Percentiles rank a stretch among this genome's conserved stretches.
These are phyloP conservation scores for Jaapia argillacea DNA, from an alignment of 768 basidiomycete genomes.

Conservation along the genomic window DNA sequence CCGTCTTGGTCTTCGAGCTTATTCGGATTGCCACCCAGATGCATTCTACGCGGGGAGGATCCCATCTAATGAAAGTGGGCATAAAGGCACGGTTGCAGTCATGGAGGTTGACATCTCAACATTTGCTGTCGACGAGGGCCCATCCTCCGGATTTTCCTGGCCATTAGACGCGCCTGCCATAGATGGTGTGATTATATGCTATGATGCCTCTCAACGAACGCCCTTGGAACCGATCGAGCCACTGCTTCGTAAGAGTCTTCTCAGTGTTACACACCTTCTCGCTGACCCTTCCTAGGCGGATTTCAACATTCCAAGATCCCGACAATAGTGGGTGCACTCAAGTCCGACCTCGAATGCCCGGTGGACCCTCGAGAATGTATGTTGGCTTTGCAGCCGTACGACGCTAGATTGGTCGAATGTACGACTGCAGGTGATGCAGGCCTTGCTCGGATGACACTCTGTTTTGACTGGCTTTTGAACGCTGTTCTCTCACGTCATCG, in stretches of 20 bases:
- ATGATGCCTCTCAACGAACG: slow-evolving; percentile 53
- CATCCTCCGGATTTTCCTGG: slow-evolving; percentile 28
- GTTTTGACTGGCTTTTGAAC: slow-evolving; percentile 66
- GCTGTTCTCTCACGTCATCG: slow-evolving; percentile 23
- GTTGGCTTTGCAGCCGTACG: slow-evolving; percentile 45
- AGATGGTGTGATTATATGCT: slow-evolving; percentile 81
- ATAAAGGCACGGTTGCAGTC: slow-evolving; percentile 15
- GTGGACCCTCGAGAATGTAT: slow-evolving; percentile 49
- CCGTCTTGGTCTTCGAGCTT: background rate
- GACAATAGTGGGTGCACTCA: slow-evolving; percentile 77
- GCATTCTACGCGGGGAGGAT: slow-evolving; percentile 29
- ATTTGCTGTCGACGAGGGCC: slow-evolving; percentile 8
- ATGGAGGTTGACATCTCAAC: slow-evolving; percentile 18
- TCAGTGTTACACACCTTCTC: background rate
- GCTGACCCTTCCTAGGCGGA: slow-evolving; percentile 31
- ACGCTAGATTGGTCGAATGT: slow-evolving; percentile 74
- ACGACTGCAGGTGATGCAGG: slow-evolving; percentile 44
- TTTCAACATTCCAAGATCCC: slow-evolving; percentile 50
- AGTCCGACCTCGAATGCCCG: slow-evolving; percentile 56
- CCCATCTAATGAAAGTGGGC: slow-evolving; percentile 7
- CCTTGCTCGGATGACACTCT: slow-evolving; percentile 61
- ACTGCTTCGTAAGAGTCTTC: slow-evolving; percentile 52
- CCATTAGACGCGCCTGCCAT: slow-evolving; percentile 47
- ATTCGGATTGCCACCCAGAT: slow-evolving; percentile 20
- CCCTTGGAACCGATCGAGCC: slow-evolving; percentile 62